A percentile compares a stretch with the other conserved stretches of the same genome.
These are phyloP conservation scores for Raffaelea albimanens DNA, from an alignment of 2,329 filamentous ascomycete genomes.

Conservation along the genomic window DNA sequence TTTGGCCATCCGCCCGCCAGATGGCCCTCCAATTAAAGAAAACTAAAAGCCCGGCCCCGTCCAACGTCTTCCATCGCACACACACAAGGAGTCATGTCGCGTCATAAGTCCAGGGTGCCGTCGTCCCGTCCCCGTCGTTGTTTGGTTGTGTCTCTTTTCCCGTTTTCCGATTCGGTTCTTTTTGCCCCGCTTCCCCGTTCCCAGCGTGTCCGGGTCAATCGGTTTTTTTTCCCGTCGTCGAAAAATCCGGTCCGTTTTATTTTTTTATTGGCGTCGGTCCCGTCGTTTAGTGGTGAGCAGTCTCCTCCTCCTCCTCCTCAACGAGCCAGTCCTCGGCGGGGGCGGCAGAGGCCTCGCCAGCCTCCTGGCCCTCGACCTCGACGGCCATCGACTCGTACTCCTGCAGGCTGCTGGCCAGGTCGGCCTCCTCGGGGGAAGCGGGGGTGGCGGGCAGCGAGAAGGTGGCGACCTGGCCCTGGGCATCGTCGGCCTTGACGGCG, in stretches of 20 bases:
- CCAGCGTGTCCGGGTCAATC: too few species aligned
- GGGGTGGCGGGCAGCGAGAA: slow-evolving; percentile 76
- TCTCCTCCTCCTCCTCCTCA: slow-evolving; percentile 58
- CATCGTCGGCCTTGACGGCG: slow-evolving; percentile 73
- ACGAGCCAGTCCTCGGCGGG: slow-evolving; percentile 69
- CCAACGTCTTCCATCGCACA: too few species aligned
- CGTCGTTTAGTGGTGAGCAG: slow-evolving; percentile 26
- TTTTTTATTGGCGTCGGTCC: not conserved
- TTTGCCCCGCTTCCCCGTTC: too few species aligned
- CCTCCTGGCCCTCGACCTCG: slow-evolving; percentile 83
- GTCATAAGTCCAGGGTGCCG: too few species aligned
- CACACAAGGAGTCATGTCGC: too few species aligned
- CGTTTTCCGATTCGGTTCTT: too few species aligned
- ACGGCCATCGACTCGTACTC: slow-evolving; percentile 91
- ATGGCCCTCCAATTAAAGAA: too few species aligned
- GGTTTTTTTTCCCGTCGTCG: too few species aligned
- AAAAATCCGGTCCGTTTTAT: slow-evolving; percentile 2
- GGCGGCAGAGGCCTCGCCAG: slow-evolving; percentile 48
- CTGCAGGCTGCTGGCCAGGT: slow-evolving; percentile 84
- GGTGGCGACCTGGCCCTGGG: slow-evolving; percentile 83
- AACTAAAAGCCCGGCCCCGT: too few species aligned
- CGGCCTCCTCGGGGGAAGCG: slow-evolving; percentile 82
- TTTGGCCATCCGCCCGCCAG: too few species aligned
- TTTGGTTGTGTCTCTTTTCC: slow-evolving; percentile 1
- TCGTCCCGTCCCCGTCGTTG: slow-evolving; percentile 11